These are phyloP conservation scores for Fusarium compactum DNA, from an alignment of 2,329 filamentous ascomycete species.

Conservation along the genomic window DNA sequence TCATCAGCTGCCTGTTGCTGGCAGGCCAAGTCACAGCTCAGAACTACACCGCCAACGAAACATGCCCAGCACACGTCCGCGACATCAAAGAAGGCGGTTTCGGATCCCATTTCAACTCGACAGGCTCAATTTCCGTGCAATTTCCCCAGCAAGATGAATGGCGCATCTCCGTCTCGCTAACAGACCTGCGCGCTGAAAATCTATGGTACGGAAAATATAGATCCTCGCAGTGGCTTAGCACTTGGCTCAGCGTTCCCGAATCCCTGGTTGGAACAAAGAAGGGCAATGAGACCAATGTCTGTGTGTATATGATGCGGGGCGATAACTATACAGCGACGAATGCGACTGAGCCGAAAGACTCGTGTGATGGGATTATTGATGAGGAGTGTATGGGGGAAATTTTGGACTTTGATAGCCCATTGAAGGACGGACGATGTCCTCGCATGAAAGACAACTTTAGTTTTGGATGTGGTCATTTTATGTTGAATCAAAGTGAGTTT, in stretches of 20 bases:
- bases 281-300: not conserved
- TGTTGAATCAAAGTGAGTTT: not conserved
- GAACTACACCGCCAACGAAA: rapidly evolving
- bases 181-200: not conserved
- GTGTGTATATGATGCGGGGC: not conserved
- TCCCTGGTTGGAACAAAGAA: not conserved
- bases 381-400: not conserved
- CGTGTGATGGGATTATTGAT: not conserved
- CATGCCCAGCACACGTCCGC: not conserved
- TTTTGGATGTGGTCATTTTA: not conserved
- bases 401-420: not conserved
- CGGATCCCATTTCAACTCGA: not conserved
- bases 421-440: not conserved
- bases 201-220: not conserved
- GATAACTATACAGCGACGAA: not conserved
- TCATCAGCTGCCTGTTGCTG: not conserved
- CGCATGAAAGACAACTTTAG: not conserved
- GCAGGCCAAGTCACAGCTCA: not conserved
- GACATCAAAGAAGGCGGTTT: not conserved
- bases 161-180: not conserved
- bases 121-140: not conserved
- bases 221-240: rapidly evolving
- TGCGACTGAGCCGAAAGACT: not conserved
- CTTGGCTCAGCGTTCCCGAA: not conserved
- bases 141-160: not conserved